A percentile compares a stretch with the other conserved stretches of the same genome.
Conservation (phyloP, 306 rosid species). For the Canavalia gladiata region DNA sequence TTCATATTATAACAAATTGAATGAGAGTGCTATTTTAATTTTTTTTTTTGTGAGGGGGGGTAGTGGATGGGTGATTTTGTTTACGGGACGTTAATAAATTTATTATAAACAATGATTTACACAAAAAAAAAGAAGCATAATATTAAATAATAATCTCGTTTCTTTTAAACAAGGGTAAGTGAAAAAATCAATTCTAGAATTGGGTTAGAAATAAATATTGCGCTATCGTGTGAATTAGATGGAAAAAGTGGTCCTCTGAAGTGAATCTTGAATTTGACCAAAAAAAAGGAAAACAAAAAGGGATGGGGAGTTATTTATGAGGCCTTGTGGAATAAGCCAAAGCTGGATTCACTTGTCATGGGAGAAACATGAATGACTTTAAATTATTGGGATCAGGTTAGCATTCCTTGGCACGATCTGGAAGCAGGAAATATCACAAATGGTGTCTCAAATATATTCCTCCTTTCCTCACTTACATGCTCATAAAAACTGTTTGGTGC, state of each 20-base stretch:
- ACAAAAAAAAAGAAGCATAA: too few relatives aligned
- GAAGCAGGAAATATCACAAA: background rate
- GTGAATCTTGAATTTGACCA: background rate
- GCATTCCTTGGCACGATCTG: background rate
- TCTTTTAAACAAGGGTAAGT: too few relatives aligned
- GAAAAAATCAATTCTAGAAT: too few relatives aligned
- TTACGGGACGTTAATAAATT: too few relatives aligned
- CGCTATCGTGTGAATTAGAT: background rate
- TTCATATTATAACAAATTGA: too few relatives aligned
- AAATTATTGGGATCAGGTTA: background rate
- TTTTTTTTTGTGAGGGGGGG: too few relatives aligned
- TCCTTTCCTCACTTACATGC: background rate
- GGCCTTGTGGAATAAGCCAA: background rate
- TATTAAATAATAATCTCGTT: too few relatives aligned
- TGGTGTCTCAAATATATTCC: background rate
- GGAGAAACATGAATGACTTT: background rate
- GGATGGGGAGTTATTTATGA: slow-evolving; percentile 6
- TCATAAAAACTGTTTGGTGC: background rate
- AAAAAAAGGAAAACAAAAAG: background rate
- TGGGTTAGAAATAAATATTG: background rate
- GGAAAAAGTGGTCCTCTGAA: background rate
- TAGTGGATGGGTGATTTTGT: too few relatives aligned
- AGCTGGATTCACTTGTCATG: slow-evolving; percentile 21
- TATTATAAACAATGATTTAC: too few relatives aligned
- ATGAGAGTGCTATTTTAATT: too few relatives aligned